A percentile compares a stretch with the other conserved stretches of the same genome.
Evolutionary conservation across 2,329 filamentous ascomycete species (phyloP).

Genomic region (Diaporthe helianthi): DNA sequence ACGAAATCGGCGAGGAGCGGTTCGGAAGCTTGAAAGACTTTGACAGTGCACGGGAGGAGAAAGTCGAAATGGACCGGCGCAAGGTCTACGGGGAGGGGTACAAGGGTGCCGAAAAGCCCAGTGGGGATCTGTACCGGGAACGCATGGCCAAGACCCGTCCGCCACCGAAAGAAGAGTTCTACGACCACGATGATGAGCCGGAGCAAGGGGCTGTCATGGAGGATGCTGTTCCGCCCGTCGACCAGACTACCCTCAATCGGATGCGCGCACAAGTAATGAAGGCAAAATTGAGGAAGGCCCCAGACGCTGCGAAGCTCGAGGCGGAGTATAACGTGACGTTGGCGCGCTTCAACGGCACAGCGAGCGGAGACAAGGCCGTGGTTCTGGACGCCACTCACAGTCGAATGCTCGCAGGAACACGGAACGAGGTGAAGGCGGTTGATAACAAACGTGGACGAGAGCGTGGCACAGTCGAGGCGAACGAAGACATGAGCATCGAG

Average conservation of each 20-base stretch:
- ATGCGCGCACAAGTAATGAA: slow-evolving; percentile 96
- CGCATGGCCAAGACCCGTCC: slow-evolving; percentile 66
- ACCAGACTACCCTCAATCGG: slow-evolving; percentile 84
- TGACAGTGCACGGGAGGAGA: slow-evolving; percentile 91
- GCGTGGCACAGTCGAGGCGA: slow-evolving; percentile 84
- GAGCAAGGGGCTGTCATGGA: slow-evolving; percentile 67
- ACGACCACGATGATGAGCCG: slow-evolving; percentile 45
- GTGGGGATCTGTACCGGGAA: slow-evolving; percentile 84
- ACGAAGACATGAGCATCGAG: slow-evolving; percentile 93
- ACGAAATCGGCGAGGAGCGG: slow-evolving; percentile 82
- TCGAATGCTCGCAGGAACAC: slow-evolving; percentile 79
- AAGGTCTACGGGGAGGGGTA: slow-evolving; percentile 86
- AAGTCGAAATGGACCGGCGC: slow-evolving; percentile 85
- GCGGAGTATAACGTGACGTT: slow-evolving; percentile 82
- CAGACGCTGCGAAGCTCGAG: slow-evolving; percentile 79
- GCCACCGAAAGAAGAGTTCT: slow-evolving; percentile 43
- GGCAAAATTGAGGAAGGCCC: slow-evolving; percentile 81
- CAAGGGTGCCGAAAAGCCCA: slow-evolving; percentile 83
- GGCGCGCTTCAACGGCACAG: slow-evolving; percentile 60
- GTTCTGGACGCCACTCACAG: slow-evolving; percentile 89
- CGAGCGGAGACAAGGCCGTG: slow-evolving; percentile 68
- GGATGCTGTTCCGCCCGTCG: slow-evolving; percentile 61
- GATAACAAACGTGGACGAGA: slow-evolving; percentile 84
- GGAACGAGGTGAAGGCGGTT: slow-evolving; percentile 77
- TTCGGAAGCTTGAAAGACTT: slow-evolving; percentile 85